Evolutionary conservation across 345 rosid genomes (phyloP), one percentile per base, ranked within the genome.

Genomic region (Salix caprea): DNA sequence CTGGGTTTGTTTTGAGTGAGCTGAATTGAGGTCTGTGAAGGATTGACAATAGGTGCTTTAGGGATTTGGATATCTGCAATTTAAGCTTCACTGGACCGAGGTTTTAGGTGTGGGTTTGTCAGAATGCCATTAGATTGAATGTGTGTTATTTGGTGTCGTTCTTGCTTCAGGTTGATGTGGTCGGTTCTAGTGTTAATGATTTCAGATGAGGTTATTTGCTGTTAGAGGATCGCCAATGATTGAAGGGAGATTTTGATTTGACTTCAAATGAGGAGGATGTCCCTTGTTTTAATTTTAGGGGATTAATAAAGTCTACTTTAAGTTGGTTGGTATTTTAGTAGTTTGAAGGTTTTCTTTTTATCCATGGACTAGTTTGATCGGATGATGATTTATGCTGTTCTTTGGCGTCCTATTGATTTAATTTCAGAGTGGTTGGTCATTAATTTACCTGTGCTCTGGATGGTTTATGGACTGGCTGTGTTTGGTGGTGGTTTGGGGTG

Each of bases 1-100:
- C 37, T 71, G 61, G 28, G 60, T 40, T 40, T 40, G 69, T 36
- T 66, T 78, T 76, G 58, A 23, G 21, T 52, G 21, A 56, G 61
- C 16, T 73, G 74, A 42, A 28, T 34, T 72, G 48, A 19, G 70
- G 60, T n/a, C 46, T 39, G 18, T 46, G 16, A 30, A 40, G 44
- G 44, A n/a, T n/a, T n/a, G n/a, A n/a, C 9, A 26, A 64, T 10
- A 18, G 46, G 58, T 65, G 62, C 70, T 37, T 60, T 19, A 21
- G 44, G 24, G 39, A 72, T 50, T 40, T 42, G 54, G 13, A 36
- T 15, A 32, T 73, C 11, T 46, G 46, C 62, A 40, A 40, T 40
- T 40, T 73, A 18, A 24, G 23, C 16, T 40, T 24, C 58, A 23
- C 21, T 23, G 50, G 11, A 70, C 60, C 26, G 46, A 70, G 67